A percentile compares a stretch with the other conserved stretches of the same genome.
Conservation (phyloP, 805 yeast genomes). For the Yamadazyma insecticola region DNA sequence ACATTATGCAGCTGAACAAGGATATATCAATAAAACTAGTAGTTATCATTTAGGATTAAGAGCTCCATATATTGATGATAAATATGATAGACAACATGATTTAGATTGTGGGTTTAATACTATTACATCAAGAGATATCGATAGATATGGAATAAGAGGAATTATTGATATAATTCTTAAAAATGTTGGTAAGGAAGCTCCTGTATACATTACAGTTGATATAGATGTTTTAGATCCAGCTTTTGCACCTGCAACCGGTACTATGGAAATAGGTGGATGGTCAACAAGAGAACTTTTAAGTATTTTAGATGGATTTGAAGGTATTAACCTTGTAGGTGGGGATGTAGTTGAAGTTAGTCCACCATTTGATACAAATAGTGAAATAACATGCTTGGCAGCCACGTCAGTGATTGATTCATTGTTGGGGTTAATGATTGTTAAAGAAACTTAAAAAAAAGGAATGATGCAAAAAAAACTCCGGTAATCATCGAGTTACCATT, state of each 20-base stretch:
- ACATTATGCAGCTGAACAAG: conserved; percentile 67
- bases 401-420: conserved; percentile 20
- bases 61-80: conserved; percentile 51
- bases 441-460: too few relatives aligned
- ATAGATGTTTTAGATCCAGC: conserved; percentile 26
- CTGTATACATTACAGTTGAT: conserved; percentile 25
- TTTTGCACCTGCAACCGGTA: conserved; percentile 25
- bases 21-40: conserved; percentile 45
- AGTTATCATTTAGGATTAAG: conserved; percentile 62
- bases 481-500: too few relatives aligned
- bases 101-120: conserved; percentile 44
- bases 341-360: conserved; percentile 29
- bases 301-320: conserved; percentile 22
- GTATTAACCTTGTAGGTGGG: conserved; percentile 23
- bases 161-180: conserved; percentile 31
- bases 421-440: conserved; percentile 19
- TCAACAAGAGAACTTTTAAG: conserved; percentile 21
- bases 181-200: conserved; percentile 28
- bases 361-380: conserved; percentile 22
- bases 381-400: conserved; percentile 23
- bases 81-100: conserved; percentile 41
- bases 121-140: conserved; percentile 46
- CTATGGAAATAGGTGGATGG: conserved; percentile 25
- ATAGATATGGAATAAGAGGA: conserved; percentile 31
- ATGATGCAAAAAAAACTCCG: too few relatives aligned